Base-by-base conservation (phyloP, 768 basidiomycete species). In the Cystofilobasidium capitatum region DNA sequence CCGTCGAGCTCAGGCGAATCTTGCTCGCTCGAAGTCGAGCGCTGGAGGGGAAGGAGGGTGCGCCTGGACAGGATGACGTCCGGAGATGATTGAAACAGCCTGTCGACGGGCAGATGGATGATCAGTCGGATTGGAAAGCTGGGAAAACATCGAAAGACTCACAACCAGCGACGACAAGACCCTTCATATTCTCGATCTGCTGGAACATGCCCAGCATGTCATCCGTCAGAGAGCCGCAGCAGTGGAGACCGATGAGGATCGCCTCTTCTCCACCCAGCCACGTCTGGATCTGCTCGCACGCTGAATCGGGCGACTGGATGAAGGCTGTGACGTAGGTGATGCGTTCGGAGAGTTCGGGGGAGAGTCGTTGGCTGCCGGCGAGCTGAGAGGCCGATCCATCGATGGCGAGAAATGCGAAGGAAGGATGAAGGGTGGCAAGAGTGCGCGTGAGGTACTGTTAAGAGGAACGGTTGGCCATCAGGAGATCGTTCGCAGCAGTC, bases 41-140 rank as follows among this genome's bases (percentile, higher is more conserved):
- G 37, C 59, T 61, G 10, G 59, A n/a, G 14, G 59, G 59, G 44
- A 61, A 61, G 7, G 3, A 12, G 3, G 39, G 7, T 1, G 20
- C 36, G 1, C 29, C 39, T 17, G 6, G 10, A 26, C 20, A 7
- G 17, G 59, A 42, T 26, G 1, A n/a, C 7, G 8, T n/a, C 3
- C 59, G 59, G 14, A 61, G 39, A 39, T 61, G 59, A 24, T 61
- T 42, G 59, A 42, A 61, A 39, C 59, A 61, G n/a, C 59, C 59
- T 61, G 26, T 26, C 14, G 37, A 4, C 24, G 22, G 40, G 17
- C 26, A 39, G 24, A n/a, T n/a, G n/a, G 16, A 22, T 20, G n/a
- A 9, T 4, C 9, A 37, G 9, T 8, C 26, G 37, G 36, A 24
- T 16, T 2, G 4, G 17, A 22, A 3, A n/a, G 17, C 36, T 59